Conservation (phyloP, 257 asterid genomes). For the Plectranthus barbatus region DNA sequence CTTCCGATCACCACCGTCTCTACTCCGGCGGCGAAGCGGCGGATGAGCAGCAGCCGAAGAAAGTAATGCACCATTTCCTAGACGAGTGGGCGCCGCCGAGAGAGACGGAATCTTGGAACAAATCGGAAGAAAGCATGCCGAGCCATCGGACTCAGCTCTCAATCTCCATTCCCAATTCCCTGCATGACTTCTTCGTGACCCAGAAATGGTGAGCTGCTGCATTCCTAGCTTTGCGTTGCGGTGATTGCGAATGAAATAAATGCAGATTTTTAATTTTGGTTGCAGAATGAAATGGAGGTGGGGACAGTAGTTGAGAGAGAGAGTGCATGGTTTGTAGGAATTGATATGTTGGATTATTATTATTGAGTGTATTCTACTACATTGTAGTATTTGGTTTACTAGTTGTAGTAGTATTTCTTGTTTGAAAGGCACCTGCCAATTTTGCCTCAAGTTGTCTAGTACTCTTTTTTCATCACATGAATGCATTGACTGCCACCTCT, state of each 20-base stretch:
- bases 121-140: constrained; percentile 33
- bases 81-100: constrained; percentile 70
- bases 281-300: constrained; percentile 36
- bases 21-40: not conserved
- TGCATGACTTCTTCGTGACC: constrained; percentile 74
- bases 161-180: constrained; percentile 46
- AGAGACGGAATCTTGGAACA: constrained; percentile 44
- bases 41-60: constrained; percentile 53
- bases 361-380: too few relatives aligned
- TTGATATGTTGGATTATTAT: constrained; percentile 18
- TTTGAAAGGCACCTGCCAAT: constrained; percentile 35
- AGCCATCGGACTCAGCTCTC: constrained; percentile 54
- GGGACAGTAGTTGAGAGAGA: constrained; percentile 32
- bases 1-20: constrained; percentile 2
- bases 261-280: not conserved
- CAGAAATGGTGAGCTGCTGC: constrained; percentile 40
- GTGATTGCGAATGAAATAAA: not conserved
- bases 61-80: constrained; percentile 87
- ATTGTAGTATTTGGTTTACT: constrained; percentile 10
- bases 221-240: too few relatives aligned
- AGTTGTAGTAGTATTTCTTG: constrained; percentile 23
- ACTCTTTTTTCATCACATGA: constrained; percentile 10
- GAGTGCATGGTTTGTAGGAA: constrained; percentile 10
- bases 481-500: constrained; percentile 18
- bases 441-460: constrained; percentile 26